Percentiles rank a stretch among this genome's conserved stretches.
Conservation (phyloP, 176 grass and related monocot genomes). For the Triticum timopheevii region DNA sequence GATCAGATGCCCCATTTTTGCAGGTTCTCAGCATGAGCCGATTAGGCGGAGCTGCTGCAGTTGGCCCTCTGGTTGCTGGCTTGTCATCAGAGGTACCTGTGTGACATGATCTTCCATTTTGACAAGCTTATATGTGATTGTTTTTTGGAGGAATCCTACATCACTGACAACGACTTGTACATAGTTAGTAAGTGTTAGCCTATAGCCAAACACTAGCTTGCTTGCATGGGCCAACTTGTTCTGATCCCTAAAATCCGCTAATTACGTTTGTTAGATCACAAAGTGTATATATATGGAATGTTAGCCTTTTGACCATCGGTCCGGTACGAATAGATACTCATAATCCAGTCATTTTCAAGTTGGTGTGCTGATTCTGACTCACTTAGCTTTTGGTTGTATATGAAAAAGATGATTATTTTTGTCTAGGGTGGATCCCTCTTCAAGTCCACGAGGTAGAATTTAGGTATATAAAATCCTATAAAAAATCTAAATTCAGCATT, state of each 20-base stretch:
- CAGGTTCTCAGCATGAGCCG: conserved; percentile 98
- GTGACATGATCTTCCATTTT: conserved; percentile 15
- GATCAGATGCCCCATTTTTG: not conserved
- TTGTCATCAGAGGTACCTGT: conserved; percentile 75
- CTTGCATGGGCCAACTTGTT: conserved; percentile 12
- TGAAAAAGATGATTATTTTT: conserved; percentile 16
- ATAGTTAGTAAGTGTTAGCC: not conserved
- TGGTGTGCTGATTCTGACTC: conserved; percentile 26
- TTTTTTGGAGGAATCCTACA: conserved; percentile 4
- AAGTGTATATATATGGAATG: conserved; percentile 2
- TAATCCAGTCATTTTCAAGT: conserved; percentile 35
- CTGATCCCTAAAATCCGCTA: conserved; percentile 26
- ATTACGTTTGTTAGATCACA: conserved; percentile 18
- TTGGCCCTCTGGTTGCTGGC: conserved; percentile 64
- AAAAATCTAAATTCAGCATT: conserved; percentile 11
- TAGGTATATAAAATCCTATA: not conserved
- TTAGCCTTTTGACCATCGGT: conserved; percentile 31
- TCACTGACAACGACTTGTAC: not conserved
- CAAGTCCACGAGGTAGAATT: conserved; percentile 10
- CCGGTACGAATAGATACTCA: conserved; percentile 30
- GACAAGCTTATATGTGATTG: not conserved
- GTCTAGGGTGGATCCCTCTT: conserved; percentile 29
- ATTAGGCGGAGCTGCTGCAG: conserved; percentile 77
- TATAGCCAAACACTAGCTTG: not conserved
- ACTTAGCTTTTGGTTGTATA: conserved; percentile 37